Evolutionary conservation across 495 filamentous ascomycete species (phyloP).

Genomic region (Hypoxylon cercidicola): DNA sequence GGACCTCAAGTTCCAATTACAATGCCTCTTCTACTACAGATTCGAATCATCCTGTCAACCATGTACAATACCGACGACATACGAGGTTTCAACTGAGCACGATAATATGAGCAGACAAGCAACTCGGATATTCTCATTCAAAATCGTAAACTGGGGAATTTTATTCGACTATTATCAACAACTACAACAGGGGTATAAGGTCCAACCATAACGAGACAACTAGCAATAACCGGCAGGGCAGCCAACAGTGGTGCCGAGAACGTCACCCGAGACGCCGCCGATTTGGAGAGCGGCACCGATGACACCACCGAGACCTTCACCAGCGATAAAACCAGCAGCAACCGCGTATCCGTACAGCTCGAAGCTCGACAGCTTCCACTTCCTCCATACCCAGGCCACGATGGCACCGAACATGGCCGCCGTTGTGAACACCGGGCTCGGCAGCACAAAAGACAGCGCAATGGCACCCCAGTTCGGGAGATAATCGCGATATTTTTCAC

Average conservation of each 20-base stretch:
- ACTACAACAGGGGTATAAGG: conserved; percentile 21
- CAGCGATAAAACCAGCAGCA: conserved; percentile 74
- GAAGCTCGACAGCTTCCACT: conserved; percentile 63
- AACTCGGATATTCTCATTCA: conserved; percentile 14
- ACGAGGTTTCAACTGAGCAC: not conserved
- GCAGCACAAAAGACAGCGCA: conserved; percentile 71
- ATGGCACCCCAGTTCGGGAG: conserved; percentile 76
- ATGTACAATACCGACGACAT: not conserved
- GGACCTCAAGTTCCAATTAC: too few relatives aligned
- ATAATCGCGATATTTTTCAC: conserved; percentile 67
- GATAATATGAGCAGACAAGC: not conserved
- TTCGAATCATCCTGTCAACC: too few relatives aligned
- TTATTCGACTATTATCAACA: conserved; percentile 4
- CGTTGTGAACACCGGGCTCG: conserved; percentile 63
- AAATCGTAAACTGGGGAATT: not conserved
- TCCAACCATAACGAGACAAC: conserved; percentile 1
- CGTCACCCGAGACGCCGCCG: conserved; percentile 57
- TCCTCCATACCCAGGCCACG: conserved; percentile 67
- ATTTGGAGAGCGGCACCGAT: conserved; percentile 67
- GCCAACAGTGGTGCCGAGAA: conserved; percentile 58
- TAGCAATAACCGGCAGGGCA: conserved; percentile 55
- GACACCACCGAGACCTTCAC: conserved; percentile 74
- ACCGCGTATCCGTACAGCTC: conserved; percentile 73
- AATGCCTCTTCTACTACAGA: too few relatives aligned
- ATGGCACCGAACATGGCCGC: conserved; percentile 70